These are phyloP conservation scores for Bolboschoenoplectus hybrid DNA, from an alignment of 202 grass and related monocot genomes.

Conservation along the genomic window DNA sequence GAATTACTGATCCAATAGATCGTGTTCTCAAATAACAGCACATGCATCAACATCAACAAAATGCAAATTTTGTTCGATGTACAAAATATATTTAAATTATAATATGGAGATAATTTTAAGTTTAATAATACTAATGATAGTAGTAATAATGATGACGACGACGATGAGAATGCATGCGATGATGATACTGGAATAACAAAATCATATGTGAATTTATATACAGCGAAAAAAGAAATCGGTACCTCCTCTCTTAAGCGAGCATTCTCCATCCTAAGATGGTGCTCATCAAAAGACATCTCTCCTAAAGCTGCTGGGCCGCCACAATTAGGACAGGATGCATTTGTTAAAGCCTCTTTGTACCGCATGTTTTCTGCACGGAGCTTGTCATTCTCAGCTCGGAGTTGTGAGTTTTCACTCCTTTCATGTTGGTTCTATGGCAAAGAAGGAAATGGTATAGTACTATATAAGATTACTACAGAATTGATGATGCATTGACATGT, in stretches of 20 bases:
- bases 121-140: not conserved
- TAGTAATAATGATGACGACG: not conserved
- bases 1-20: constrained; percentile 5
- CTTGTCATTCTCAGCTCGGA: constrained; percentile 86
- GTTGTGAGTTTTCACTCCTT: constrained; percentile 80
- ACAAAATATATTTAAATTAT: not conserved
- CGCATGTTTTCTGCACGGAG: constrained; percentile 89
- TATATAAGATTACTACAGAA: not conserved
- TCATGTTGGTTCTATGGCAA: constrained; percentile 84
- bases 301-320: constrained; percentile 81
- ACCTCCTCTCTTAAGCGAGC: constrained; percentile 76
- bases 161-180: not conserved
- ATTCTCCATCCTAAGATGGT: constrained; percentile 94
- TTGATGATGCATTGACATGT: not conserved
- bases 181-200: not conserved
- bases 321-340: constrained; percentile 95
- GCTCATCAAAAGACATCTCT: constrained; percentile 98
- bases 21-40: not conserved
- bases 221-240: constrained; percentile 17
- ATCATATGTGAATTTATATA: constrained; percentile 5
- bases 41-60: not conserved
- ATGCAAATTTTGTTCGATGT: not conserved
- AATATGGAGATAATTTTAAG: not conserved
- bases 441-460: not conserved
- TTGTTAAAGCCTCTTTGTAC: constrained; percentile 90